Conservation (phyloP, 371 early-diverging fungal genomes). For the Rhizopus delemar region DNA sequence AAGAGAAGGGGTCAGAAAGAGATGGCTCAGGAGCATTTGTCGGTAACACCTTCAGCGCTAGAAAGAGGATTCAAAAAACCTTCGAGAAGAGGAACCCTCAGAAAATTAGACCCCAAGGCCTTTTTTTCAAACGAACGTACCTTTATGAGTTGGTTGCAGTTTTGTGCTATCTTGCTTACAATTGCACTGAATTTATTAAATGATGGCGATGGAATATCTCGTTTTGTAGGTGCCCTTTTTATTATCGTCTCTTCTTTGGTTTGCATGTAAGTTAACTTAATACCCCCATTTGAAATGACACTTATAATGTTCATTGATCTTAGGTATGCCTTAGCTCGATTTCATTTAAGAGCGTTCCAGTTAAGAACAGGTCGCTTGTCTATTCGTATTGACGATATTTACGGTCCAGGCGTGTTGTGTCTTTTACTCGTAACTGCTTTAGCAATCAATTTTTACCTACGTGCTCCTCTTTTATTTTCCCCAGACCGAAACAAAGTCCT, state of each 20-base stretch:
- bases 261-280: conserved; percentile 26
- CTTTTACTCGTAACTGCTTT: conserved; percentile 64
- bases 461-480: conserved; percentile 20
- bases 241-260: conserved; percentile 30
- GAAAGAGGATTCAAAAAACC: not conserved
- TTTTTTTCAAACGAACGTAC: conserved; percentile 94
- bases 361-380: conserved; percentile 29
- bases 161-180: conserved; percentile 66
- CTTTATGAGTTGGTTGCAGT: conserved; percentile 84
- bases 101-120: conserved; percentile 78
- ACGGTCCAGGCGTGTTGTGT: conserved; percentile 79
- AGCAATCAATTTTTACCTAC: conserved; percentile 42
- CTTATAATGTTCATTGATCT: not conserved
- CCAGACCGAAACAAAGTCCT: not conserved
- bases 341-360: conserved; percentile 43
- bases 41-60: not conserved
- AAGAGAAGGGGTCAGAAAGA: not conserved
- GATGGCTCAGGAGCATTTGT: not conserved
- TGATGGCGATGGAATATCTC: conserved; percentile 58
- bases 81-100: conserved; percentile 2
- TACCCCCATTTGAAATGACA: too few species aligned
- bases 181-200: conserved; percentile 74
- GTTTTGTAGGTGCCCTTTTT: conserved; percentile 36
- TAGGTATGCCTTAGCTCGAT: conserved; percentile 43
- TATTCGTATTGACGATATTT: conserved; percentile 38